phyloP scores from a whole-genome alignment of 768 basidiomycete genomes.

The Suillus luteus region DNA sequence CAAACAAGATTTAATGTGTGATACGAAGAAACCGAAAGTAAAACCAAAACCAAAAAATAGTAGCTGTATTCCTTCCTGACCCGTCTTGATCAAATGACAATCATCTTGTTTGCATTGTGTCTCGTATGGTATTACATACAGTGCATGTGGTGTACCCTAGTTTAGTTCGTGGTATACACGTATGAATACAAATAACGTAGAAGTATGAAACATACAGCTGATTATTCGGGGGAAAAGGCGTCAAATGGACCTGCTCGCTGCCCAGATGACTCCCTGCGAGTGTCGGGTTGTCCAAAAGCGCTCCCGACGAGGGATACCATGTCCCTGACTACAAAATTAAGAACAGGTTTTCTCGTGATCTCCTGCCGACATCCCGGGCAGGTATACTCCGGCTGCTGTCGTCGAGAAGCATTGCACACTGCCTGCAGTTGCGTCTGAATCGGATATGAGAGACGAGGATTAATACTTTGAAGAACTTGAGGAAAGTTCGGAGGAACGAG shows the following conservation, averaged over 20 bases:
- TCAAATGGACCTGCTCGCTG: constrained; percentile 42
- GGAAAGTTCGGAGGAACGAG: constrained; percentile 22
- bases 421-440: constrained; percentile 22
- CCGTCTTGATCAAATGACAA: too few species aligned
- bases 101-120: too few species aligned
- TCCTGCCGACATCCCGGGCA: constrained; percentile 67
- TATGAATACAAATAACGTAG: constrained; percentile 5
- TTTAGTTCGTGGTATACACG: neutral
- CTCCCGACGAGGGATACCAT: constrained; percentile 51
- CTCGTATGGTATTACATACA: constrained; percentile 6
- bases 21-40: too few species aligned
- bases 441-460: constrained; percentile 12
- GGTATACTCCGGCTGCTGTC: constrained; percentile 52
- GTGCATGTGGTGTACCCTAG: constrained; percentile 6
- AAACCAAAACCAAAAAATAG: too few species aligned
- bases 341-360: constrained; percentile 52
- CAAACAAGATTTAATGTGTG: too few species aligned
- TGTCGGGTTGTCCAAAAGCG: constrained; percentile 49
- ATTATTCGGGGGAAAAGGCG: constrained; percentile 41
- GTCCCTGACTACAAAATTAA: constrained; percentile 62
- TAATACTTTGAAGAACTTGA: constrained; percentile 17
- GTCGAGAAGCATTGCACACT: constrained; percentile 27
- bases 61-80: too few species aligned
- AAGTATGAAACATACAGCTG: neutral
- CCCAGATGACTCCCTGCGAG: constrained; percentile 22